Evolutionary conservation across 208 protist species (phyloP), one percentile per base, ranked within the genome.

Genomic region (Zelonia costaricensis): DNA sequence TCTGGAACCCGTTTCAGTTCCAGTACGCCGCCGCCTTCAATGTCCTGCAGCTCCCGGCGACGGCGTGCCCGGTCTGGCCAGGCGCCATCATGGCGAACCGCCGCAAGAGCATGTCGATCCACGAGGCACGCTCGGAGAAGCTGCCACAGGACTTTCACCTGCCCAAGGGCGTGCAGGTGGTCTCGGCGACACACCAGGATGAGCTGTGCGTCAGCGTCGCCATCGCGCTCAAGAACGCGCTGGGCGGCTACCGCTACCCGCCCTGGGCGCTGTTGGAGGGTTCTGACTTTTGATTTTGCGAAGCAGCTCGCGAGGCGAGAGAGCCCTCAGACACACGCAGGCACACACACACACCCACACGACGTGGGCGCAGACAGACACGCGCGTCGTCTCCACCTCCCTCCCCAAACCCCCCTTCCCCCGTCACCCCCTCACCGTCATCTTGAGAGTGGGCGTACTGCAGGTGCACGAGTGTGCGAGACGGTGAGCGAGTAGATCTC

Each of bases 1-100:
- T 87, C 10, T 79, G 84, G 69, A 79, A 79, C 43, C 79, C 85
- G 3, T 86, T 95, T 28, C 76, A 91, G 64, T 95, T 91, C 46
- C 84, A 91, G 63, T 95, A 95, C 82, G 90, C 85, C 23, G 88
- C 88, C 2, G 82, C 76, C 44, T 95, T 95, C 67, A 95, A 95
- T 52, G 85, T 90, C 39, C 68, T 92, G 60, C 88, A 87, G 68
- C 75, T 92, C 60, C 88, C 88, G 3, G 80, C 79, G 30, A 91
- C 81, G 30, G 82, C 80, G 4, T 84, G 79, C 52, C 88, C 88
- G 1, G 70, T 92, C 9, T 95, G 88, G 86, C 57, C 49, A 13
- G 59, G 59, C n/a, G 69, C 80, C 8, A 45, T 82, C 27, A 69
- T 57, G 33, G 38, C 25, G 16, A 56, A 54, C 28, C 46, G 43